Evolutionary conservation across 371 early-diverging fungal genomes (phyloP).

Genomic region (Apophysomyces elegans): DNA sequence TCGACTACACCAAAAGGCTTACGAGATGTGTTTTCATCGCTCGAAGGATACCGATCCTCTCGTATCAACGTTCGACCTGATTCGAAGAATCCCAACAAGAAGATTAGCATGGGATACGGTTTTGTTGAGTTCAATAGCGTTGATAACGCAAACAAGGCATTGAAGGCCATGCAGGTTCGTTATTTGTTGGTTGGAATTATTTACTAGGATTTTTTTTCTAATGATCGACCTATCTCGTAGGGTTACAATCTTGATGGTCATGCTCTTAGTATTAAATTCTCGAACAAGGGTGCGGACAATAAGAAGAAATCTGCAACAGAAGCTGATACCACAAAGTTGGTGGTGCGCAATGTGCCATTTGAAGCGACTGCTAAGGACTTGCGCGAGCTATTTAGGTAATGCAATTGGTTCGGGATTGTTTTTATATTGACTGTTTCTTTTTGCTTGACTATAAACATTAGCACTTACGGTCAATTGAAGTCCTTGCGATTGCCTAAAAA

Average conservation of each 20-base stretch:
- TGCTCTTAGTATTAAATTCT: constrained; percentile 84
- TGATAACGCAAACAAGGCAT: constrained; percentile 79
- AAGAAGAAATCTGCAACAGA: constrained; percentile 36
- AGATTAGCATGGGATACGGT: constrained; percentile 95
- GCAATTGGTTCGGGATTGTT: not conserved
- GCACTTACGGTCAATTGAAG: constrained; percentile 92
- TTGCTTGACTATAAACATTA: constrained; percentile 22
- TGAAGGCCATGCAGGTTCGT: constrained; percentile 77
- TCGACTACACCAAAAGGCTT: constrained; percentile 80
- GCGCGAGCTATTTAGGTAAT: constrained; percentile 83
- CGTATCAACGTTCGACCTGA: constrained; percentile 83
- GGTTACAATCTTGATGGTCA: constrained; percentile 86
- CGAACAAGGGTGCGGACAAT: constrained; percentile 58
- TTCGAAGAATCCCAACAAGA: constrained; percentile 73
- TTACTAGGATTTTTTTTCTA: not conserved
- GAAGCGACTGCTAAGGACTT: constrained; percentile 97
- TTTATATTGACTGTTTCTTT: constrained; percentile 2
- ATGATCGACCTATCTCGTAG: constrained; percentile 27
- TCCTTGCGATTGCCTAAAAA: constrained; percentile 96
- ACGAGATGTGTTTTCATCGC: constrained; percentile 66
- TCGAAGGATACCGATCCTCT: constrained; percentile 78
- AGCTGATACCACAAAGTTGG: constrained; percentile 78
- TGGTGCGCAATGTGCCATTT: constrained; percentile 98
- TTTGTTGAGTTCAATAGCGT: constrained; percentile 89
- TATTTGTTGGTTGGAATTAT: not conserved